These are phyloP conservation scores for Boletus rubroflammeus DNA, from an alignment of 768 basidiomycete genomes.

Conservation along the genomic window DNA sequence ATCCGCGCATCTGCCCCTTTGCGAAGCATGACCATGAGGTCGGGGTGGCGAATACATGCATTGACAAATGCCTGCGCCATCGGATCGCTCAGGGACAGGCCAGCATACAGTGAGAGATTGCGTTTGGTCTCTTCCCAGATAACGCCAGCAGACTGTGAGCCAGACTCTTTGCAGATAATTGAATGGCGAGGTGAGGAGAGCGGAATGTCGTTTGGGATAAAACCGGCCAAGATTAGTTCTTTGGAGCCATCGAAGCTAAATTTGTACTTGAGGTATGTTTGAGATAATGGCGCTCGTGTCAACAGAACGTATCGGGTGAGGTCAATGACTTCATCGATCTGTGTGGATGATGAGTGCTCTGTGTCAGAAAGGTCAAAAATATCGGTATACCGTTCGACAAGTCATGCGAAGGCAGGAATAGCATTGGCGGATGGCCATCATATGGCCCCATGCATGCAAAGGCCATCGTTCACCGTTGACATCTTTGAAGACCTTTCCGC, in stretches of 20 bases:
- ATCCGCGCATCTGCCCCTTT: constrained; percentile 27
- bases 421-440: constrained; percentile 28
- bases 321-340: constrained; percentile 32
- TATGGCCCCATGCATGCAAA: constrained; percentile 36
- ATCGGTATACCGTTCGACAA: constrained; percentile 28
- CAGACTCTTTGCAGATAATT: constrained; percentile 14
- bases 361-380: not conserved
- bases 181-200: constrained; percentile 23
- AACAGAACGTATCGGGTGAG: constrained; percentile 30
- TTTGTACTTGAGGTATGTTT: constrained; percentile 22
- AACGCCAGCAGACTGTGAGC: not conserved
- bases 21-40: constrained; percentile 32
- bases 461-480: constrained; percentile 28
- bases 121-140: constrained; percentile 29
- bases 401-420: constrained; percentile 32
- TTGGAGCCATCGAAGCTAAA: constrained; percentile 22
- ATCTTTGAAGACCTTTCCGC: constrained; percentile 34
- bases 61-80: constrained; percentile 30
- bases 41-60: constrained; percentile 29
- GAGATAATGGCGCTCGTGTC: constrained; percentile 11
- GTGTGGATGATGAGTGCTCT: not conserved
- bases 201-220: constrained; percentile 27
- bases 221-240: constrained; percentile 31
- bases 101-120: constrained; percentile 27
- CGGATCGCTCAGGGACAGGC: constrained; percentile 28